Evolutionary conservation across 2,329 filamentous ascomycete genomes (phyloP).

Genomic region (Colletotrichum lindemuthianum): DNA sequence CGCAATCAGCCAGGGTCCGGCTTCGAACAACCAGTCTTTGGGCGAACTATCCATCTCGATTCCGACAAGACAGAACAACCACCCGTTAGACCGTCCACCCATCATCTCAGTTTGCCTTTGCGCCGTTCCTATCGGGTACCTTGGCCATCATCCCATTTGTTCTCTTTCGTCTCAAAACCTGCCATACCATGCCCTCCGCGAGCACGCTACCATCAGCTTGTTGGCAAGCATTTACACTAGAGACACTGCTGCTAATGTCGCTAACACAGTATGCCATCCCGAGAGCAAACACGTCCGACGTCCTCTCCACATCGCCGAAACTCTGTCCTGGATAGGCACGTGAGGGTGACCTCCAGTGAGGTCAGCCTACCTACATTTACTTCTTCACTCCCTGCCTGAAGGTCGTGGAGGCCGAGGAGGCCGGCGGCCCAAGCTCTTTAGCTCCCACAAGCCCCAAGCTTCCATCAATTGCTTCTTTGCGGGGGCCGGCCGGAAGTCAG

Average conservation of each 20-base stretch:
- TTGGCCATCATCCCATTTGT: slow-evolving; percentile 19
- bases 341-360: slow-evolving; percentile 1
- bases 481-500: slow-evolving; percentile 4
- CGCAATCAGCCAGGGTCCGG: slow-evolving; percentile 9
- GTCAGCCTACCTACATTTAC: slow-evolving; percentile 3
- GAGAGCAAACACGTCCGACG: not conserved
- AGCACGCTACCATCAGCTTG: not conserved
- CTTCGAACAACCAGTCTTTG: slow-evolving; percentile 13
- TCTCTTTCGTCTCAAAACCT: slow-evolving; percentile 8
- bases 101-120: slow-evolving; percentile 16
- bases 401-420: not conserved
- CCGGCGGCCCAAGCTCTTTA: slow-evolving; percentile 27
- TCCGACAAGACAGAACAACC: not conserved
- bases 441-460: slow-evolving; percentile 23
- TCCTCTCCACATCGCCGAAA: not conserved
- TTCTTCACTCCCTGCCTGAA: not conserved
- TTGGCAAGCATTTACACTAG: not conserved
- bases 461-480: slow-evolving; percentile 12
- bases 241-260: too few species aligned
- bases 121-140: slow-evolving; percentile 5
- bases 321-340: not conserved
- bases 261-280: too few species aligned
- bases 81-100: slow-evolving; percentile 10
- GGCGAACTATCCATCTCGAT: slow-evolving; percentile 7
- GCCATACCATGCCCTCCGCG: not conserved